A percentile compares a stretch with the other conserved stretches of the same genome.
These are phyloP conservation scores for Calonectria pauciramosa DNA, from an alignment of 2,329 filamentous ascomycete genomes.

Conservation along the genomic window DNA sequence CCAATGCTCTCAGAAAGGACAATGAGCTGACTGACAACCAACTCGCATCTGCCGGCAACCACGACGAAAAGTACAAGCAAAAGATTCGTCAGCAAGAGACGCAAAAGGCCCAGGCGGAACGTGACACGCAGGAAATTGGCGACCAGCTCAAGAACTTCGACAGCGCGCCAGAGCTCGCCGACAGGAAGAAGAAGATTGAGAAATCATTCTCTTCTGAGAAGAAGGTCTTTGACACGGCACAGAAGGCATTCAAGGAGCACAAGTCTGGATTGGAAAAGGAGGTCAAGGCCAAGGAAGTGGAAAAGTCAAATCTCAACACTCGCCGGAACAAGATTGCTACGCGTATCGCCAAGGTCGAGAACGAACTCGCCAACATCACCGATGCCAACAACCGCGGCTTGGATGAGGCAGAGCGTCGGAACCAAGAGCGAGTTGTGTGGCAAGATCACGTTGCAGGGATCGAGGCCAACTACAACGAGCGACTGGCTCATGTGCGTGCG, in stretches of 20 bases:
- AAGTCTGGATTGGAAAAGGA: slow-evolving; percentile 75
- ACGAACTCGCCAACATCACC: slow-evolving; percentile 78
- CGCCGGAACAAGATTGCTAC: slow-evolving; percentile 81
- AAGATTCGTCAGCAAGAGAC: slow-evolving; percentile 82
- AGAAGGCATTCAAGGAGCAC: slow-evolving; percentile 67
- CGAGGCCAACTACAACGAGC: slow-evolving; percentile 62
- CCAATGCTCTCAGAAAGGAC: slow-evolving; percentile 78
- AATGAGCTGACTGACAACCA: slow-evolving; percentile 77
- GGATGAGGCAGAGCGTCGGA: slow-evolving; percentile 72
- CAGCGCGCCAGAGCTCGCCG: slow-evolving; percentile 72
- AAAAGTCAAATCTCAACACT: slow-evolving; percentile 73
- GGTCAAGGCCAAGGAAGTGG: slow-evolving; percentile 73
- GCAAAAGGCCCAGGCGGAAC: slow-evolving; percentile 76
- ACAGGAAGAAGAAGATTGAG: slow-evolving; percentile 69
- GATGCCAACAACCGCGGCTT: slow-evolving; percentile 77
- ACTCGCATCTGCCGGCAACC: slow-evolving; percentile 77
- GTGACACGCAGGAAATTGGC: slow-evolving; percentile 66
- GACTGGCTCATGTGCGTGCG: slow-evolving; percentile 56
- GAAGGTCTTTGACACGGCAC: slow-evolving; percentile 70
- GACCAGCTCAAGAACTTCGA: slow-evolving; percentile 75
- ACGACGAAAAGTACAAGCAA: slow-evolving; percentile 82
- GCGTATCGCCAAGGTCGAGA: slow-evolving; percentile 79
- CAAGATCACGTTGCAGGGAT: slow-evolving; percentile 61
- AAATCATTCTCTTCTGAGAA: slow-evolving; percentile 68
- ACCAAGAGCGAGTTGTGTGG: slow-evolving; percentile 63